Percentiles rank a stretch among this genome's conserved stretches.
phyloP scores from a whole-genome alignment of 768 basidiomycete genomes.

The Suillus fuscotomentosus region DNA sequence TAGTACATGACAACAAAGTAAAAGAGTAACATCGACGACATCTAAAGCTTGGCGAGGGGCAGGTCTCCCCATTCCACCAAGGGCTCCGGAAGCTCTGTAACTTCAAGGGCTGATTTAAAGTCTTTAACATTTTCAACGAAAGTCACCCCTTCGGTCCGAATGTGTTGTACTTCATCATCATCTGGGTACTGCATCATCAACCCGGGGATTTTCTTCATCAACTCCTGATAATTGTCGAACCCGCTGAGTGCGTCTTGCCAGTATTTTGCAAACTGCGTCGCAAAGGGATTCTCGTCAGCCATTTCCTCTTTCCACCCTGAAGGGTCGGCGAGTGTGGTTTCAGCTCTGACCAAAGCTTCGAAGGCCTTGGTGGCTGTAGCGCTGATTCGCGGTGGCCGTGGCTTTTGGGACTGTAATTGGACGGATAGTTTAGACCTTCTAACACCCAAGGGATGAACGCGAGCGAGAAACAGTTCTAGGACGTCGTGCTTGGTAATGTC shows the following conservation, averaged over 20 bases:
- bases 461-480: slow-evolving; percentile 61
- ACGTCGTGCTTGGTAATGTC: slow-evolving; percentile 75
- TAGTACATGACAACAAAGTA: not conserved
- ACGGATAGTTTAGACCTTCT: slow-evolving; percentile 81
- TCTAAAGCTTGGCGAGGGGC: slow-evolving; percentile 55
- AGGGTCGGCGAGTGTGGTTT: slow-evolving; percentile 49
- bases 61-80: slow-evolving; percentile 76
- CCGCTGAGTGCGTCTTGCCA: slow-evolving; percentile 50
- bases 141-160: slow-evolving; percentile 45
- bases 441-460: slow-evolving; percentile 67
- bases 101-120: slow-evolving; percentile 61
- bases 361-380: slow-evolving; percentile 62
- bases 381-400: slow-evolving; percentile 60
- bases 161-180: slow-evolving; percentile 49
- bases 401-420: slow-evolving; percentile 74
- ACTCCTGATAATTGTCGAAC: slow-evolving; percentile 39
- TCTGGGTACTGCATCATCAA: slow-evolving; percentile 58
- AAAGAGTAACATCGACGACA: not conserved
- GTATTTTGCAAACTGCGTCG: slow-evolving; percentile 60
- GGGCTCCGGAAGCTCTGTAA: slow-evolving; percentile 60
- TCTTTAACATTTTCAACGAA: slow-evolving; percentile 62
- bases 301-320: slow-evolving; percentile 51
- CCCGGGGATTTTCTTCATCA: slow-evolving; percentile 50
- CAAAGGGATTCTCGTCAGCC: slow-evolving; percentile 53
- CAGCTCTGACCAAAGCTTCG: slow-evolving; percentile 46